Percentiles rank a stretch among this genome's conserved stretches.
These are phyloP conservation scores for Artemisia argyi DNA, from an alignment of 129 eudicot species.

Conservation along the genomic window DNA sequence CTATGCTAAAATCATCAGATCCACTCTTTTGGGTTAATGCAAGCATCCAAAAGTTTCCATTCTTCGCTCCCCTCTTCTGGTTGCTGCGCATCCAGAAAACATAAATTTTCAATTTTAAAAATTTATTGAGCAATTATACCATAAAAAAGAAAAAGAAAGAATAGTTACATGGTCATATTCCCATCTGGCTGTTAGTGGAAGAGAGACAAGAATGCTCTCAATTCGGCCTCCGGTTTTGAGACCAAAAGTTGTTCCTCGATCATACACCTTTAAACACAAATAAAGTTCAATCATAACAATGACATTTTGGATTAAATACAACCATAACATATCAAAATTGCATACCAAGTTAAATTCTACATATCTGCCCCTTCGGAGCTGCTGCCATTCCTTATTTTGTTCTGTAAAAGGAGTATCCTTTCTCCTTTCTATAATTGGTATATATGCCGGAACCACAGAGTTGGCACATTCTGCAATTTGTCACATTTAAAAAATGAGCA, in stretches of 20 bases:
- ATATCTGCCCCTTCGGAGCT: constrained; percentile 88
- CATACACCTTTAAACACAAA: constrained; percentile 67
- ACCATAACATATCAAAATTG: background rate
- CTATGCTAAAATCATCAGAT: constrained; percentile 33
- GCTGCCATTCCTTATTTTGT: constrained; percentile 93
- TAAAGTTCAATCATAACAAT: background rate
- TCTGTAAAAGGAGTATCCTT: constrained; percentile 85
- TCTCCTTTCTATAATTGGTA: constrained; percentile 95
- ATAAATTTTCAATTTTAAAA: background rate
- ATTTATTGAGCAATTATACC: background rate
- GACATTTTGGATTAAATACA: background rate
- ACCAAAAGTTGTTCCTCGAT: constrained; percentile 98
- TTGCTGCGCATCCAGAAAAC: constrained; percentile 42
- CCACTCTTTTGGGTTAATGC: constrained; percentile 98
- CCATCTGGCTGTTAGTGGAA: constrained; percentile 97
- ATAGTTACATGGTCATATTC: constrained; percentile 92
- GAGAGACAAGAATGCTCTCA: constrained; percentile 97
- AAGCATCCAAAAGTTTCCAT: constrained; percentile 98
- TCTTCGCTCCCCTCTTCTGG: constrained; percentile 99
- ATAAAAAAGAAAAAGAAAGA: background rate
- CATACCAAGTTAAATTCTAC: constrained; percentile 95
- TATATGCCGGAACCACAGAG: constrained; percentile 86
- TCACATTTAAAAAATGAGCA: constrained; percentile 8
- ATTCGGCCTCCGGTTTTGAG: constrained; percentile 98
- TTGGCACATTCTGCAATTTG: constrained; percentile 83